Base-by-base conservation (phyloP, 2,329 filamentous ascomycete species). In the Huntiella savannae region DNA sequence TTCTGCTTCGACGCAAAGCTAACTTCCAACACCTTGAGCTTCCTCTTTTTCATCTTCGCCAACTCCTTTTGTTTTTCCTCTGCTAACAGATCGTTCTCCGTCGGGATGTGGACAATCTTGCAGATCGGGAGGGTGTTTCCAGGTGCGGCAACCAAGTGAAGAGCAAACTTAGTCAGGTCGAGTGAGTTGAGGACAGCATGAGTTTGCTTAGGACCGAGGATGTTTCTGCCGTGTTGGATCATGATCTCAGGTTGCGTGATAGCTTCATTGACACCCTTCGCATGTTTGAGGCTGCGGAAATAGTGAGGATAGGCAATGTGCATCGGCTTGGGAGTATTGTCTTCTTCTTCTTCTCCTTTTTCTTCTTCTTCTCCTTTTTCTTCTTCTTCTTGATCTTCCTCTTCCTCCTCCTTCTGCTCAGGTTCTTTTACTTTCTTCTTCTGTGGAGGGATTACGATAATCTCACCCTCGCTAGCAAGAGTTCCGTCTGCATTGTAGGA, bases 1-100 rank as follows among this genome's bases (percentile, higher is more conserved):
- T 88, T 73, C 10, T 61, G 57, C 50, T 77, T 77, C 55, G 93
- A 92, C 33, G 79, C 77, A 87, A 87, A 96, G 60, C 85, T 88
- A 54, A 96, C 55, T 63, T 95, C 87, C n/a, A 95, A 60, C 57
- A 79, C 79, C 64, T 95, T 95, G 52, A 66, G 68, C 33, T 63
- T 50, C 52, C 60, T 58, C 51, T 62, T 56, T 54, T 54, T 53
- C 49, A 64, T 62, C 40, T 65, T 64, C 52, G 57, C 65, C 54
- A 62, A 60, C 51, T 64, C 63, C 52, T 62, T 64, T 50, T 66
- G 61, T 51, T 67, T 66, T 37, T 59, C 53, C 43, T 60, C 58
- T 52, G 66, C 60, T 50, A 62, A 60, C 45, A 58, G 59, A 60
- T 53, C 66, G 55, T 56, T 65, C 46, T 70, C 62, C 1, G 65